Conservation (phyloP, 345 rosid genomes). For the Zanthoxylum bungeanum region DNA sequence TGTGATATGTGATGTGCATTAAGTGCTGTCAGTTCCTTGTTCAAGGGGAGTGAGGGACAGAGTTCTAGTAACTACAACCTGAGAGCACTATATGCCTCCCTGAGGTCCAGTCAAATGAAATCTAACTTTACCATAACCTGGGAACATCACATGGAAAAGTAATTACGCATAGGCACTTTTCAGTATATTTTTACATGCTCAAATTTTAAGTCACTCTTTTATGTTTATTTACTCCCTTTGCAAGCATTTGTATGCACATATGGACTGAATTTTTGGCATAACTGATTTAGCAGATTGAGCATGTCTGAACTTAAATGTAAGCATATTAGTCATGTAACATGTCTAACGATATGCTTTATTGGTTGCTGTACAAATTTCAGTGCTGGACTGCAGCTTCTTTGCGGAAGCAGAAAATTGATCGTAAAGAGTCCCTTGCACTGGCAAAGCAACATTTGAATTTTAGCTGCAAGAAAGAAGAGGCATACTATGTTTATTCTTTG, state of each 20-base stretch:
- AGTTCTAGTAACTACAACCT: neutral
- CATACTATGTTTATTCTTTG: conserved; percentile 48
- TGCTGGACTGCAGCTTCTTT: conserved; percentile 81
- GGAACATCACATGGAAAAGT: neutral
- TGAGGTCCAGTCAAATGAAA: neutral
- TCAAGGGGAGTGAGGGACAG: neutral
- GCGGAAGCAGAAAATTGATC: conserved; percentile 58
- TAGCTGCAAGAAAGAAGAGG: conserved; percentile 61
- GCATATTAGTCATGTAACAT: neutral
- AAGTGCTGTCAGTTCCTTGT: neutral
- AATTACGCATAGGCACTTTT: neutral
- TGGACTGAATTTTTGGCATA: neutral
- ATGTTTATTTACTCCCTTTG: no score
- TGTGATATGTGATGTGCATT: neutral
- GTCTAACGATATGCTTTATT: neutral
- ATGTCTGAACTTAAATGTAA: neutral
- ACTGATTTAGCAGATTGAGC: neutral
- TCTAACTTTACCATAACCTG: neutral
- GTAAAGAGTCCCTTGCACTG: conserved; percentile 58
- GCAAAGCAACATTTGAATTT: conserved; percentile 64
- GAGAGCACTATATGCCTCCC: neutral
- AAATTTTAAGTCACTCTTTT: neutral
- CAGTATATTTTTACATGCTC: neutral
- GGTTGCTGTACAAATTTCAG: conserved; percentile 41
- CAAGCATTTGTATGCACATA: neutral